phyloP scores from a whole-genome alignment of 768 basidiomycete species.

The Hericium alpestre region DNA sequence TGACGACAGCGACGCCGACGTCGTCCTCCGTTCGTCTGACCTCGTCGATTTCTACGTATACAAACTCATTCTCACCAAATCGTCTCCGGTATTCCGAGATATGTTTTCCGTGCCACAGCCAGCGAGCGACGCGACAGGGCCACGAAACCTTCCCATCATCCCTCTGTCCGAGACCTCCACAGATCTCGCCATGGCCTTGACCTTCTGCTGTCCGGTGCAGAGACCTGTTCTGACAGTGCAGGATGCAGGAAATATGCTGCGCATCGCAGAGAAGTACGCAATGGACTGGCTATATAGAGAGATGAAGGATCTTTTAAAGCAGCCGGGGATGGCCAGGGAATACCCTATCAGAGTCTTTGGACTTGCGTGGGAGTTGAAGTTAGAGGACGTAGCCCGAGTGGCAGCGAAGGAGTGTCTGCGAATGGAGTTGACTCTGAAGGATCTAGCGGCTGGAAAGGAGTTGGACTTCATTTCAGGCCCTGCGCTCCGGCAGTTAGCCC shows the following conservation, averaged over 20 bases:
- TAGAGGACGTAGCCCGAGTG: background rate
- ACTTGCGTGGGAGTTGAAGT: background rate
- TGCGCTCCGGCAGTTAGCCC: background rate
- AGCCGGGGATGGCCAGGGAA: background rate
- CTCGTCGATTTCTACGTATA: background rate
- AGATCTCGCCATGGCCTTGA: background rate
- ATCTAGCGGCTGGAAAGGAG: background rate
- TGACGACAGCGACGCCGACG: background rate
- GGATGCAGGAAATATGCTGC: background rate
- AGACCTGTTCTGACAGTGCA: background rate
- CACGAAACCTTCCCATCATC: too few species aligned
- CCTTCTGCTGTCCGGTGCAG: background rate
- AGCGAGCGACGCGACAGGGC: background rate
- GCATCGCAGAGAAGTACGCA: background rate
- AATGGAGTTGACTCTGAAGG: background rate
- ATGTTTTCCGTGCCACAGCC: background rate
- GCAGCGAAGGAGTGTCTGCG: slow-evolving; percentile 3
- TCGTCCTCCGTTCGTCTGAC: background rate
- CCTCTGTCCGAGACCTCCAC: background rate
- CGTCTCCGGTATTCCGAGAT: background rate
- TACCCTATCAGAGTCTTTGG: background rate
- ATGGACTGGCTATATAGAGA: background rate
- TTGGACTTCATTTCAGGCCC: background rate
- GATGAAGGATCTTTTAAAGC: background rate
- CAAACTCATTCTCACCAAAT: background rate